phyloP scores from a whole-genome alignment of 225 moss, liverwort and hornwort species.

The Straminergon stramineum region DNA sequence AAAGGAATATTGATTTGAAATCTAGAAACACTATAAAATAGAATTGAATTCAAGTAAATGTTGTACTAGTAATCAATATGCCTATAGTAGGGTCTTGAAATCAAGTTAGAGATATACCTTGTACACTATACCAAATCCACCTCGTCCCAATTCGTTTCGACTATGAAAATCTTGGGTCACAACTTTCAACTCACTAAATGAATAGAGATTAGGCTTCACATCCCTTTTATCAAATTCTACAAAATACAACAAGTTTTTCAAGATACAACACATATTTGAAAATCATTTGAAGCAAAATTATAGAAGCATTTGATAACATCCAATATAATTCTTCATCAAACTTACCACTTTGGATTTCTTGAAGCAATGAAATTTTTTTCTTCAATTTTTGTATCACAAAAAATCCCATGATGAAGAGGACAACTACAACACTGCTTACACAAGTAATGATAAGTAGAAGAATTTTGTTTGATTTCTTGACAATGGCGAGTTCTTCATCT shows the following conservation, averaged over 20 bases:
- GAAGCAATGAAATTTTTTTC: background rate
- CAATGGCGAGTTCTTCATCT: background rate
- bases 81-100: background rate
- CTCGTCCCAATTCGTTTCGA: background rate
- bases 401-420: background rate
- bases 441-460: fast-evolving
- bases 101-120: background rate
- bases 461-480: background rate
- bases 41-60: too few species aligned
- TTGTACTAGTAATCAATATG: too few species aligned
- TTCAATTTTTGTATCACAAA: background rate
- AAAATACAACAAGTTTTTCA: background rate
- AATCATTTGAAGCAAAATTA: background rate
- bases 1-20: too few species aligned
- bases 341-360: background rate
- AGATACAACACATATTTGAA: too few species aligned
- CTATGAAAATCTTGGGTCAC: background rate
- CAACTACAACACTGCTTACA: background rate
- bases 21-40: too few species aligned
- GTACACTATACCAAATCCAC: background rate
- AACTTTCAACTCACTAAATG: background rate
- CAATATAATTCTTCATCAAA: background rate
- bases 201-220: background rate
- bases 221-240: background rate
- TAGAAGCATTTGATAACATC: background rate